Evolutionary conservation across 768 basidiomycete species (phyloP), one percentile per base, ranked within the genome.

Genomic region (Macrocybe gigantea): DNA sequence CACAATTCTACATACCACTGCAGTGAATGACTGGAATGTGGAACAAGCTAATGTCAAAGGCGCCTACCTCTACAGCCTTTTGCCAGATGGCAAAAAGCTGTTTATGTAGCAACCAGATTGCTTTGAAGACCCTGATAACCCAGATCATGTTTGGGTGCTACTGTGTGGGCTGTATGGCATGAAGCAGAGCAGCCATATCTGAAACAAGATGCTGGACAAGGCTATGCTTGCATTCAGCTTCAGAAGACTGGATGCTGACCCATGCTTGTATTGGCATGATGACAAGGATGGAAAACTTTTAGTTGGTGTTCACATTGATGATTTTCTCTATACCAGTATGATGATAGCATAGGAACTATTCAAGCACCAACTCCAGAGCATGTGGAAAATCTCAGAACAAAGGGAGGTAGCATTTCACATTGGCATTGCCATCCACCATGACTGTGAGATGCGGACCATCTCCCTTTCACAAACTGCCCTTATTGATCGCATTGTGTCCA

Each of bases 151-250:
- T 4, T 64, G 61, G 61, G 45, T 49, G 14, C 29, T 67, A 1
- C 30, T 52, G 35, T 36, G 55, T 9, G 54, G 60, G 0, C 49
- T 73, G 0, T 73, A 72, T 44, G 64, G 72, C 0, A 60, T 73
- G 54, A 68, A 69, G 38, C 73, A 74, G 50, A 59, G 56, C 2
- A 62, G 67, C 0, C 54, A 60, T 0, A 56, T 60, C 5, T 74
- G 71, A 69, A 62, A 70, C 35, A 45, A 58, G 30, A 60, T 55
- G 2, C 36, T 64, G 29, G 47, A 60, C 12, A 48, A 50, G 3
- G 50, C 49, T 1, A 55, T 69, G 54, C 10, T 55, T 0, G 32
- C 53, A 0, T 59, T 65, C 53, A 63, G 62, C 0, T 74, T 74
- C 44, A 60, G 44, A 0, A 43, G 54, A 0, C 57, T 68, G 0